Conservation (phyloP, 768 basidiomycete genomes). For the Sarcodon sp. region DNA sequence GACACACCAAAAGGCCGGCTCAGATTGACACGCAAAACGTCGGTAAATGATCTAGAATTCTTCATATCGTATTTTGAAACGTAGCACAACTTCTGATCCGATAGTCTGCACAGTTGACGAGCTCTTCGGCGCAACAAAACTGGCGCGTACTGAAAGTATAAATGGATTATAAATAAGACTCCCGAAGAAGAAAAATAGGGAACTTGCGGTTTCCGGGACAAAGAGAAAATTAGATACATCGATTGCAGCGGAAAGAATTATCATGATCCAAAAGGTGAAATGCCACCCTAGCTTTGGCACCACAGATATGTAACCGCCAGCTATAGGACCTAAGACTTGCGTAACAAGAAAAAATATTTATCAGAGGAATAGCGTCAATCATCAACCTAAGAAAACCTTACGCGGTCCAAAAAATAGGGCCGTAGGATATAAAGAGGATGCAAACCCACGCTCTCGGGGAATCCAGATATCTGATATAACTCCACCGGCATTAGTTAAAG, state of each 20-base stretch:
- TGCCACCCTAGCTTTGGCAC: slow-evolving; percentile 37
- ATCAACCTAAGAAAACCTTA: slow-evolving; percentile 9
- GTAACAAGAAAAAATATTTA: background rate
- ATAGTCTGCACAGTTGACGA: slow-evolving; percentile 24
- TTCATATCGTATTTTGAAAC: slow-evolving; percentile 36
- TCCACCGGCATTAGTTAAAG: slow-evolving; percentile 46
- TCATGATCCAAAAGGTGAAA: slow-evolving; percentile 55
- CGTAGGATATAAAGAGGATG: slow-evolving; percentile 44
- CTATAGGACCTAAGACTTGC: slow-evolving; percentile 46
- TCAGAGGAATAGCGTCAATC: background rate
- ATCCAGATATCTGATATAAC: slow-evolving; percentile 47
- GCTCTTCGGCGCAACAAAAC: slow-evolving; percentile 46
- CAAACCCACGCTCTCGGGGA: slow-evolving; percentile 44
- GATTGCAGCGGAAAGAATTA: slow-evolving; percentile 35
- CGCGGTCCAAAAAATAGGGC: slow-evolving; percentile 48
- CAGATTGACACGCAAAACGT: slow-evolving; percentile 35
- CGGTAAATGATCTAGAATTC: slow-evolving; percentile 26
- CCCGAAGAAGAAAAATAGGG: background rate
- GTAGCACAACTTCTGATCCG: slow-evolving; percentile 28
- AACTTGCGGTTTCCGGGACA: slow-evolving; percentile 44
- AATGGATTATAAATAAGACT: background rate
- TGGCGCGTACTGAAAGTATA: slow-evolving; percentile 36
- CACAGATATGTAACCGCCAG: slow-evolving; percentile 47
- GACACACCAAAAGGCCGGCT: slow-evolving; percentile 40
- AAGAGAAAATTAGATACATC: slow-evolving; percentile 31